Conservation (phyloP, 148 eudicot species). For the Camellia japonica region DNA sequence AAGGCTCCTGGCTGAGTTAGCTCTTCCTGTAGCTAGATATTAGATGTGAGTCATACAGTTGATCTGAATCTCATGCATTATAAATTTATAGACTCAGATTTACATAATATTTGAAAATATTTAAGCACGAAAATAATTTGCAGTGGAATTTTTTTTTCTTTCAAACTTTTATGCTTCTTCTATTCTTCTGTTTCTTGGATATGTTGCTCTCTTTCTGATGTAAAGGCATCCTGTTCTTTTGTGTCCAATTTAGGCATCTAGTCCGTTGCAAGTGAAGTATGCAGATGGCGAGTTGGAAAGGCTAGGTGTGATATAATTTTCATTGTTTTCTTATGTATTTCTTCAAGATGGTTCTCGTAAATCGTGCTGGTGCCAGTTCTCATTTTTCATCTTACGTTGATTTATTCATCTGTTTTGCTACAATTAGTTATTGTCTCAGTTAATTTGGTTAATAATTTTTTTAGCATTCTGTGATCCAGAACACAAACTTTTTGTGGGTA, state of each 20-base stretch:
- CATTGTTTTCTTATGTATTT: constrained; percentile 6
- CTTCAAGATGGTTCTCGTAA: constrained; percentile 6
- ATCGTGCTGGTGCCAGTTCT: constrained; percentile 12
- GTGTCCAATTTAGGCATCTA: constrained; percentile 72
- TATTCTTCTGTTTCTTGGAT: constrained; percentile 12
- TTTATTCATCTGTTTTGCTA: not conserved
- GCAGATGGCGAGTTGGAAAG: constrained; percentile 99
- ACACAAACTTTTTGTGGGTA: constrained; percentile 95
- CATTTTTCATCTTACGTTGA: constrained; percentile 2
- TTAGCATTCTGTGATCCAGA: constrained; percentile 43
- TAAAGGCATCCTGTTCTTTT: constrained; percentile 20
- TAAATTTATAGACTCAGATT: not conserved
- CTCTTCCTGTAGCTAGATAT: constrained; percentile 3
- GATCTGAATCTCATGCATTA: not conserved
- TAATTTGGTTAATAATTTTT: constrained; percentile 9
- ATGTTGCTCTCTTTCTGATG: constrained; percentile 20
- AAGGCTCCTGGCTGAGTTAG: not conserved
- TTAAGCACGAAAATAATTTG: not conserved
- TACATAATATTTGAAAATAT: not conserved
- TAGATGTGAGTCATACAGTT: not conserved
- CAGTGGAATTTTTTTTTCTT: not conserved
- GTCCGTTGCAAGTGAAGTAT: constrained; percentile 99
- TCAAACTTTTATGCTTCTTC: not conserved
- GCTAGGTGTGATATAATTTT: constrained; percentile 54
- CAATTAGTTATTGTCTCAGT: not conserved